Evolutionary conservation across 371 early-diverging fungal species (phyloP), one percentile per base, ranked within the genome.

Genomic region (Thermomucor indicae-seudaticae): DNA sequence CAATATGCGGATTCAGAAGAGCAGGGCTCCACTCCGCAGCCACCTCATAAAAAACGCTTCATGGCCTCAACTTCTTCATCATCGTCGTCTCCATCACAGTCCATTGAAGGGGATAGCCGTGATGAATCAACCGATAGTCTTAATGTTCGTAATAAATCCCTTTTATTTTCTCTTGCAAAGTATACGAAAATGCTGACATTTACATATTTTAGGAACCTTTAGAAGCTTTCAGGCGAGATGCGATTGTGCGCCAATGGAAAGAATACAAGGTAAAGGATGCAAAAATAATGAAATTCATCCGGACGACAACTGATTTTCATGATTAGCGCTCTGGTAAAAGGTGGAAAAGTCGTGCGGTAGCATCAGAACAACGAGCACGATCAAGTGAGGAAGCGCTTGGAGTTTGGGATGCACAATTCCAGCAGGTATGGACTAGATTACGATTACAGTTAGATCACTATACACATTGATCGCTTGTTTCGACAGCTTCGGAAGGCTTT

Each of bases 221-320:
- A 16, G 56, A 61, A 25, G 42, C 31, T 14, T 55, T 50, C 29
- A 47, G 61, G 11, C 40, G 45, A 40, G 61, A 61, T 38, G 61
- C 61, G 31, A 56, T 56, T 24, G 32, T 49, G 14, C 41, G 61
- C 44, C 61, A 61, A 44, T 55, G 56, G 61, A 56, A 52, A 45
- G 61, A 61, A 40, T 61, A 61, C 30, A 49, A 43, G 61, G 61
- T 56, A 55, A 58, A 32, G 32, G 49, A 17, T 16, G 30, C 11
- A 31, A 22, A 23, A 0, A 16, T 20, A 22, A 28, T 34, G 25
- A 34, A 23, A 29, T 25, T 45, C 16, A 4, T 24, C 44, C 3
- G 41, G 41, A 28, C 25, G 20, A 17, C 12, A 39, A n/a, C 28
- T 35, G 14, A 23, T 19, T 3, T 14, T 10, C 12, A 55, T 31